Conservation (phyloP, 73 alveolate genomes). For the Tetrahymena borealis region DNA sequence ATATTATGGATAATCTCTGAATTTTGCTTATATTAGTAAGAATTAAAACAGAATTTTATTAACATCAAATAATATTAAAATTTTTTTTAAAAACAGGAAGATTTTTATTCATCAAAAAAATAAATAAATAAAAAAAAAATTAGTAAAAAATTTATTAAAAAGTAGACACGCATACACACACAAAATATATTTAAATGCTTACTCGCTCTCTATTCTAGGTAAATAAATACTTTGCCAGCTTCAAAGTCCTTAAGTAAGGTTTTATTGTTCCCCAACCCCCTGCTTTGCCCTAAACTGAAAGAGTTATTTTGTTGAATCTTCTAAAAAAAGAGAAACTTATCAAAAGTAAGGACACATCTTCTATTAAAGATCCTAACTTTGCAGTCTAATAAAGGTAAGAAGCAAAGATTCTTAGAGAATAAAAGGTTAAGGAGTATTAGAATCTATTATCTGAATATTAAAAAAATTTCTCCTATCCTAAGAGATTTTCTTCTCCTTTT, state of each 20-base stretch:
- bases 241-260: neutral
- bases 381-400: neutral
- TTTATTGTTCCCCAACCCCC: neutral
- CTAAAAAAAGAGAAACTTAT: neutral
- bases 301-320: neutral
- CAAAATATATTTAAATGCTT: too few relatives aligned
- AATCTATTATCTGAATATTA: neutral
- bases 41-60: too few relatives aligned
- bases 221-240: neutral
- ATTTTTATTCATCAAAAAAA: too few relatives aligned
- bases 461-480: neutral
- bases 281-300: neutral
- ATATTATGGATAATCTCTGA: too few relatives aligned
- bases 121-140: too few relatives aligned
- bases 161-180: too few relatives aligned
- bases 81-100: too few relatives aligned
- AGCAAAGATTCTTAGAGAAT: neutral
- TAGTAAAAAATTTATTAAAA: neutral
- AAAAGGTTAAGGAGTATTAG: neutral
- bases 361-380: neutral
- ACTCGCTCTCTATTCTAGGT: neutral
- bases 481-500: neutral
- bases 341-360: neutral
- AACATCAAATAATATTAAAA: too few relatives aligned
- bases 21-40: too few relatives aligned